phyloP scores from a whole-genome alignment of 139 green algal species.

The Pleodorina starrii region DNA sequence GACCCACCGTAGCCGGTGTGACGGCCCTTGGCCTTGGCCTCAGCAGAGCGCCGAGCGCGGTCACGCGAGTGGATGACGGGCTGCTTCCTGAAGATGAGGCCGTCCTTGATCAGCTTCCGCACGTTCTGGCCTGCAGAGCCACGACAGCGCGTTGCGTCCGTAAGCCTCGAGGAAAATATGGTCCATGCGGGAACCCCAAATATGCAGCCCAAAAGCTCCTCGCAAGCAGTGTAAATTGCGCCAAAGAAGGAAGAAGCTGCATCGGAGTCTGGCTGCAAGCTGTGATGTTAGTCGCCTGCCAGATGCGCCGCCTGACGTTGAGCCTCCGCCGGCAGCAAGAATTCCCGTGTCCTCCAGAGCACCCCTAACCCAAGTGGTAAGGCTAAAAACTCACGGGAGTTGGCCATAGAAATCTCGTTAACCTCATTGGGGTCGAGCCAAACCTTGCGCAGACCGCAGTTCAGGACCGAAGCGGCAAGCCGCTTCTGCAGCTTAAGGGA shows the following conservation, averaged over 20 bases:
- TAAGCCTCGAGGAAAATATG: slow-evolving; percentile 1
- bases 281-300: neutral
- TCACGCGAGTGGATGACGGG: slow-evolving; percentile 96
- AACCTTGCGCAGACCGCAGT: slow-evolving; percentile 95
- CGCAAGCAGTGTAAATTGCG: neutral
- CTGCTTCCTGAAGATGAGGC: slow-evolving; percentile 98
- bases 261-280: neutral
- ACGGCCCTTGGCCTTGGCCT: slow-evolving; percentile 98
- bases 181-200: neutral
- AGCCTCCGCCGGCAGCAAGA: neutral
- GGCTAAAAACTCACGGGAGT: slow-evolving; percentile 91
- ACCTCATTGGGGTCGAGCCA: slow-evolving; percentile 99
- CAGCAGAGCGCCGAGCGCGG: slow-evolving; percentile 82
- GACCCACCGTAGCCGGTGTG: slow-evolving; percentile 96
- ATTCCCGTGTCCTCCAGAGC: neutral
- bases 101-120: slow-evolving; percentile 99
- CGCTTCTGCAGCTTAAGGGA: slow-evolving; percentile 99
- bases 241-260: neutral
- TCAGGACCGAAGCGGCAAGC: slow-evolving; percentile 95
- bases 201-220: neutral
- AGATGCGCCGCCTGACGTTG: slow-evolving; percentile 36
- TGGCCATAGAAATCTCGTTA: slow-evolving; percentile 99
- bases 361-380: neutral
- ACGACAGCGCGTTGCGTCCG: neutral
- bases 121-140: slow-evolving; percentile 96